Conservation (phyloP, 495 filamentous ascomycete genomes). For the Cudoniella acicularis region DNA sequence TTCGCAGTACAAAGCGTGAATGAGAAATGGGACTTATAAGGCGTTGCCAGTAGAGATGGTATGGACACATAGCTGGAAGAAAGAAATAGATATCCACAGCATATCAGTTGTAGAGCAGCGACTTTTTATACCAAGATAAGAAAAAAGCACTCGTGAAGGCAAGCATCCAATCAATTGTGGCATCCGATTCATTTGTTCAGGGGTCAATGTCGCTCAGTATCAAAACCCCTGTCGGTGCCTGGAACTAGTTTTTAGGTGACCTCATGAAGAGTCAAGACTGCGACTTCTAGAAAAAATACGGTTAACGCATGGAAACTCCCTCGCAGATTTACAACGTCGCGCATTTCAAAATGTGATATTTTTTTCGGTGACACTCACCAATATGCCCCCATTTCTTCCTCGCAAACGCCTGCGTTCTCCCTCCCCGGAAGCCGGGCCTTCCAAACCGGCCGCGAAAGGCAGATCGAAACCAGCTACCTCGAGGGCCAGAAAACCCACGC, state of each 20-base stretch:
- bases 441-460: constrained; percentile 5
- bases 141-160: no score
- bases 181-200: no score
- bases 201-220: no score
- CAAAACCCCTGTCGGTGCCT: neutral
- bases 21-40: neutral
- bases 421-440: constrained; percentile 22
- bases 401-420: constrained; percentile 25
- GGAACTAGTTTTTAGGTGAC: constrained; percentile 7
- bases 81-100: no score
- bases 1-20: neutral
- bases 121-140: no score
- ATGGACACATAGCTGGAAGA: neutral
- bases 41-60: no score
- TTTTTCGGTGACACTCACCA: neutral
- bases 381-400: constrained; percentile 29
- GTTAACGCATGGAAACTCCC: neutral
- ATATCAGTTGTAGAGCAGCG: no score
- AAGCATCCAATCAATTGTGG: no score
- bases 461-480: constrained; percentile 15
- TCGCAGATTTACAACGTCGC: neutral
- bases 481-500: constrained; percentile 47
- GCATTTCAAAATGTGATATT: neutral
- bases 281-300: neutral
- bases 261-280: neutral